Evolutionary conservation across 768 basidiomycete species (phyloP).

Genomic region (Hysterangium stoloniferum): DNA sequence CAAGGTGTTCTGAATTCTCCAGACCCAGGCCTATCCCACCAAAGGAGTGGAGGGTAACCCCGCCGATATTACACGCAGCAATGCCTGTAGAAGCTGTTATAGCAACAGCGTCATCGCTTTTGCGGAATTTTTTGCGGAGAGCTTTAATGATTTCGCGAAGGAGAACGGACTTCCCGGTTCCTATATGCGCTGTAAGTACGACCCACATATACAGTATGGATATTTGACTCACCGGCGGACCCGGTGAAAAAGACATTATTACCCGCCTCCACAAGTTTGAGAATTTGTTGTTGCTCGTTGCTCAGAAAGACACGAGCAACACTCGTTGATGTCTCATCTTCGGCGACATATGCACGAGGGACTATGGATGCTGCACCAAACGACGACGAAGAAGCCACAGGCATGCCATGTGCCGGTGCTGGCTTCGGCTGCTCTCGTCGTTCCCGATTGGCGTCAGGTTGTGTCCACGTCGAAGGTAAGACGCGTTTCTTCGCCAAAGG

Average conservation of each 20-base stretch:
- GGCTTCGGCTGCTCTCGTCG: slow-evolving; percentile 2
- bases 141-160: slow-evolving; percentile 83
- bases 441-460: slow-evolving; percentile 19
- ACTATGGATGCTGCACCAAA: slow-evolving; percentile 11
- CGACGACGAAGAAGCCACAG: neutral
- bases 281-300: slow-evolving; percentile 77
- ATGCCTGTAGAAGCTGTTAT: slow-evolving; percentile 95
- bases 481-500: slow-evolving; percentile 16
- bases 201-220: slow-evolving; percentile 14
- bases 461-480: slow-evolving; percentile 25
- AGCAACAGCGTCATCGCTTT: slow-evolving; percentile 65
- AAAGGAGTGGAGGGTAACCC: slow-evolving; percentile 92
- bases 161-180: slow-evolving; percentile 94
- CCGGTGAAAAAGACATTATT: slow-evolving; percentile 93
- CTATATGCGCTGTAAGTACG: slow-evolving; percentile 32
- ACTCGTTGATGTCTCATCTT: slow-evolving; percentile 19
- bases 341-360: slow-evolving; percentile 22
- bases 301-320: slow-evolving; percentile 56
- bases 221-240: slow-evolving; percentile 68
- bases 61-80: slow-evolving; percentile 96
- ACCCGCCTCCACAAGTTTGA: slow-evolving; percentile 65
- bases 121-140: slow-evolving; percentile 49
- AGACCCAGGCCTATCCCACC: slow-evolving; percentile 86
- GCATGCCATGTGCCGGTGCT: slow-evolving; percentile 8
- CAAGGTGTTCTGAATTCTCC: slow-evolving; percentile 54